These are phyloP conservation scores for Penicillium brevicompactum DNA, from an alignment of 2,329 filamentous ascomycete species.

Conservation along the genomic window DNA sequence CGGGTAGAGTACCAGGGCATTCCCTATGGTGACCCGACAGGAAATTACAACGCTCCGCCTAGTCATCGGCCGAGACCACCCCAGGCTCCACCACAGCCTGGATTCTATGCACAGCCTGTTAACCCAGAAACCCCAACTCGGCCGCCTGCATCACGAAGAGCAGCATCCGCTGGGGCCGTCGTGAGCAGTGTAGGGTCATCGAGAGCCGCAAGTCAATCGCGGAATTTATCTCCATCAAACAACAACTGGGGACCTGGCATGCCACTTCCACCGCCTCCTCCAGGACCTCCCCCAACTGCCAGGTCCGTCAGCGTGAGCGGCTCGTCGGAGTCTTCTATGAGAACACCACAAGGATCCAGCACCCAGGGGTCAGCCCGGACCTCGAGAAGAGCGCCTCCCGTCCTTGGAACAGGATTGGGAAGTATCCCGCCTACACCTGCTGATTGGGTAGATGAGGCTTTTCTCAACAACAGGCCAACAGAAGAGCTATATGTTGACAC, in stretches of 20 bases:
- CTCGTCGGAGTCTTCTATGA: slow-evolving; percentile 33
- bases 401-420: slow-evolving; percentile 41
- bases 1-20: slow-evolving; percentile 29
- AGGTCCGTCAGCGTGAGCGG: slow-evolving; percentile 45
- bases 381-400: slow-evolving; percentile 34
- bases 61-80: slow-evolving; percentile 20
- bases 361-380: slow-evolving; percentile 13
- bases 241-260: slow-evolving; percentile 47
- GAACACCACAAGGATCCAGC: slow-evolving; percentile 21
- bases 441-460: slow-evolving; percentile 45
- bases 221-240: slow-evolving; percentile 35
- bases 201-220: slow-evolving; percentile 35
- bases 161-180: slow-evolving; percentile 48
- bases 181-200: slow-evolving; percentile 37
- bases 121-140: slow-evolving; percentile 29
- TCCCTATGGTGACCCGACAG: slow-evolving; percentile 6
- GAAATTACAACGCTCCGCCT: slow-evolving; percentile 10
- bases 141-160: slow-evolving; percentile 46
- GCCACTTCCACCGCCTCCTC: slow-evolving; percentile 51
- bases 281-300: slow-evolving; percentile 46
- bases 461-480: slow-evolving; percentile 21
- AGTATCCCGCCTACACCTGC: slow-evolving; percentile 49
- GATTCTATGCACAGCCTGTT: slow-evolving; percentile 17
- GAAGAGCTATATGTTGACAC: slow-evolving; percentile 45
- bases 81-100: slow-evolving; percentile 23